Base-by-base conservation (phyloP, 306 rosid genomes). In the Mimosa bimucronata region DNA sequence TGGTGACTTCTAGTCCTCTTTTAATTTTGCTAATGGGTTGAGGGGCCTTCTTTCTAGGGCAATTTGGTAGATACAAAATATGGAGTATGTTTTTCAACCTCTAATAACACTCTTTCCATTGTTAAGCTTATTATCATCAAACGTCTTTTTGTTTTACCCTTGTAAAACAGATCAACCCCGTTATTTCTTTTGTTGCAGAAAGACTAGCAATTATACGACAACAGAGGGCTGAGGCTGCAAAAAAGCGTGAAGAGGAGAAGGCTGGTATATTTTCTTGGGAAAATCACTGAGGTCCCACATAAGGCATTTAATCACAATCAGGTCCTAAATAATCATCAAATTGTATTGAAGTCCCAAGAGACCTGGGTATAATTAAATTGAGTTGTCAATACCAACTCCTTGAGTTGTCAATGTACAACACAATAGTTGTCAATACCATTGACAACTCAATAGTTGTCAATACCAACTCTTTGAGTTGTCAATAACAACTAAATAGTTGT, bases 211-310 rank as follows among this genome's bases (percentile, higher is more conserved):
- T 73, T 40, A 73, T 73, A 52, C 46, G 77, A 31, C 77, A 73
- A 53, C 77, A 53, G 34, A 73, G 77, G 50, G 77, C 77, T 0
- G 66, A 53, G 21, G 77, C 77, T 6, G 77, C 77, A 3, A 73
- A 73, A n/a, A 73, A 34, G 77, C 77, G 77, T 11, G 77, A 73
- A 52, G 77, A 73, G 37, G 77, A 52, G 77, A 73, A 52, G 77
- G 66, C 77, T 34, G 77, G 77, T 73, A 73, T 25, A 34, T 16
- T 34, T 53, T n/a, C n/a, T n/a, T n/a, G n/a, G n/a, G n/a, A n/a
- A n/a, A n/a, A n/a, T n/a, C n/a, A n/a, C n/a, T n/a, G n/a, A n/a
- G n/a, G n/a, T n/a, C n/a, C n/a, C n/a, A n/a, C n/a, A n/a, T n/a
- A n/a, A n/a, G n/a, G n/a, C n/a, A n/a, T n/a, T n/a, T n/a, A n/a